A percentile compares a stretch with the other conserved stretches of the same genome.
Evolutionary conservation across 176 grass and related monocot genomes (phyloP).

Genomic region (Juncus effusus): DNA sequence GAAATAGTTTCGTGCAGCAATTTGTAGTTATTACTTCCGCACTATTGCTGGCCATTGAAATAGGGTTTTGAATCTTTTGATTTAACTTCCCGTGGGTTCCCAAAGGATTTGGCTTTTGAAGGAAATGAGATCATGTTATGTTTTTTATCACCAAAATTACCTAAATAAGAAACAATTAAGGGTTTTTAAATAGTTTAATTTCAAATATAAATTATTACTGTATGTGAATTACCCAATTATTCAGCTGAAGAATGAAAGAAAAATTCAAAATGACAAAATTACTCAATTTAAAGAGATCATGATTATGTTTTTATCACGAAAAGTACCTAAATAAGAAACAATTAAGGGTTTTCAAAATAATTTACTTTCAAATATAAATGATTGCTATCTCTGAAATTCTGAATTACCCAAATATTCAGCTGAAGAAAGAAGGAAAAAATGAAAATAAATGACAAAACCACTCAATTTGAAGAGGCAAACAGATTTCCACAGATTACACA

Average conservation of each 20-base stretch:
- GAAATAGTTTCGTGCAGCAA: slow-evolving; percentile 70
- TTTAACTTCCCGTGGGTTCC: slow-evolving; percentile 20
- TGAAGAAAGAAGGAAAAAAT: not conserved
- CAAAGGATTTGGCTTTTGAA: slow-evolving; percentile 4
- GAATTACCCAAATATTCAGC: too few relatives aligned
- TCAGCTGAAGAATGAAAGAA: too few relatives aligned
- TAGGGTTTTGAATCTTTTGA: not conserved
- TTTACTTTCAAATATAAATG: not conserved
- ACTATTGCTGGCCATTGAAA: slow-evolving; percentile 50
- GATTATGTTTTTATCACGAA: slow-evolving; percentile 24
- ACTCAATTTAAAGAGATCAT: slow-evolving; percentile 22
- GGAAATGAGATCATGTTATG: slow-evolving; percentile 21
- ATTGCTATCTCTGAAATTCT: too few relatives aligned
- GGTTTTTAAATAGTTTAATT: not conserved
- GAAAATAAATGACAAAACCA: not conserved
- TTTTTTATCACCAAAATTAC: slow-evolving; percentile 23
- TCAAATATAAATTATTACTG: not conserved
- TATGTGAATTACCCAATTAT: not conserved
- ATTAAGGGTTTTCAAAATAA: not conserved
- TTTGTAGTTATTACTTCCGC: slow-evolving; percentile 75
- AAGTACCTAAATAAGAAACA: slow-evolving; percentile 10
- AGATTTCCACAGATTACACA: not conserved
- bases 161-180: slow-evolving; percentile 12
- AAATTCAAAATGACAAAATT: not conserved
- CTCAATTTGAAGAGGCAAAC: slow-evolving; percentile 7